phyloP scores from a whole-genome alignment of 2,329 filamentous ascomycete genomes.

The Aspergillus flavus region DNA sequence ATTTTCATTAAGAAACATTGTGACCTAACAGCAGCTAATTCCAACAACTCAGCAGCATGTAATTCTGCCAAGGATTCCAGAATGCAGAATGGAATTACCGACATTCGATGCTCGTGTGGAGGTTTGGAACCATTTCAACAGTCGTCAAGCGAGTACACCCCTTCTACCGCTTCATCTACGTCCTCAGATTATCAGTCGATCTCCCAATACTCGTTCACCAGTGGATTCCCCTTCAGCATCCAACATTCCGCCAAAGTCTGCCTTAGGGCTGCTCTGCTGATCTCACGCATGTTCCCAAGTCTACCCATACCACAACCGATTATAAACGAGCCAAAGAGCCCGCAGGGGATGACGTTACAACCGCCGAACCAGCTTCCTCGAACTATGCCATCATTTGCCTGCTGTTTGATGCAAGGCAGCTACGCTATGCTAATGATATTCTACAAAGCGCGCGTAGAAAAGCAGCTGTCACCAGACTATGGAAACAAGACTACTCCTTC shows the following conservation, averaged over 20 bases:
- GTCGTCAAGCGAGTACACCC: conserved; percentile 34
- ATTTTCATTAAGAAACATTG: conserved; percentile 51
- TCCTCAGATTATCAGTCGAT: conserved; percentile 35
- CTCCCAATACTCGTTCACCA: conserved; percentile 32
- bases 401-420: conserved; percentile 51
- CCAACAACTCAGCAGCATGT: conserved; percentile 13
- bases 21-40: conserved; percentile 41
- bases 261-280: conserved; percentile 42
- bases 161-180: conserved; percentile 36
- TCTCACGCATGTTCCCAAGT: conserved; percentile 45
- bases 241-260: conserved; percentile 47
- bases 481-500: conserved; percentile 28
- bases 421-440: conserved; percentile 52
- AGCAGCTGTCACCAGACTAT: conserved; percentile 31
- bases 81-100: conserved; percentile 27
- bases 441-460: conserved; percentile 44
- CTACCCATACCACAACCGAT: conserved; percentile 42
- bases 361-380: conserved; percentile 35
- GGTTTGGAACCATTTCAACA: conserved; percentile 34
- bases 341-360: conserved; percentile 19
- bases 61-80: conserved; percentile 13
- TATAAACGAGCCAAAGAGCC: conserved; percentile 17
- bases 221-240: conserved; percentile 44
- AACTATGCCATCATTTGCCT: conserved; percentile 51
- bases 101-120: conserved; percentile 36